Percentiles rank a stretch among this genome's conserved stretches.
phyloP scores from a whole-genome alignment of 306 rosid genomes.

The Pyrus pyrifolia region DNA sequence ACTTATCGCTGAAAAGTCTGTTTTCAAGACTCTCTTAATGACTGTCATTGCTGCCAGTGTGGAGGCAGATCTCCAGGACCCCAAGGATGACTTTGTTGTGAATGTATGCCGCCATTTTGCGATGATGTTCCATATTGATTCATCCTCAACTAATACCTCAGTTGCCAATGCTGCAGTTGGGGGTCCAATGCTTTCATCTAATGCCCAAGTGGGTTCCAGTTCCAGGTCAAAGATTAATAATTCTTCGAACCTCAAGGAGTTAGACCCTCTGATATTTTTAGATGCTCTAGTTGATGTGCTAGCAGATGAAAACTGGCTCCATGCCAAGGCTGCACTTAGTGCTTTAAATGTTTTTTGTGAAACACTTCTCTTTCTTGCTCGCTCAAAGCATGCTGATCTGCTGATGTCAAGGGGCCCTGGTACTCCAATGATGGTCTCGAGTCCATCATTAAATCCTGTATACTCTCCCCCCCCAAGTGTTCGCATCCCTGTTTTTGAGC shows the following conservation, averaged over 20 bases:
- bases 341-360: conserved; percentile 89
- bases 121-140: conserved; percentile 71
- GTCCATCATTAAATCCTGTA: conserved; percentile 95
- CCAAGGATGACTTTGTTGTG: conserved; percentile 76
- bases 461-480: conserved; percentile 98
- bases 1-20: conserved; percentile 95
- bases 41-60: conserved; percentile 86
- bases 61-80: conserved; percentile 76
- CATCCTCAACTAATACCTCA: conserved; percentile 45
- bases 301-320: conserved; percentile 89
- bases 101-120: conserved; percentile 98
- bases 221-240: conserved; percentile 53
- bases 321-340: conserved; percentile 87
- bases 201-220: conserved; percentile 46
- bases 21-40: conserved; percentile 85
- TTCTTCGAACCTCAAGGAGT: conserved; percentile 84
- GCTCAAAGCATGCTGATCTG: conserved; percentile 88
- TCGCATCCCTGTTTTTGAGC: conserved; percentile 92
- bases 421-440: conserved; percentile 96
- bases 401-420: conserved; percentile 88
- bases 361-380: conserved; percentile 86
- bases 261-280: conserved; percentile 87
- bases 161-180: conserved; percentile 42
- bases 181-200: conserved; percentile 52
- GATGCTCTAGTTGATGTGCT: conserved; percentile 98